A percentile compares a stretch with the other conserved stretches of the same genome.
phyloP scores from a whole-genome alignment of 345 rosid genomes.

The Iberis pinnata region DNA sequence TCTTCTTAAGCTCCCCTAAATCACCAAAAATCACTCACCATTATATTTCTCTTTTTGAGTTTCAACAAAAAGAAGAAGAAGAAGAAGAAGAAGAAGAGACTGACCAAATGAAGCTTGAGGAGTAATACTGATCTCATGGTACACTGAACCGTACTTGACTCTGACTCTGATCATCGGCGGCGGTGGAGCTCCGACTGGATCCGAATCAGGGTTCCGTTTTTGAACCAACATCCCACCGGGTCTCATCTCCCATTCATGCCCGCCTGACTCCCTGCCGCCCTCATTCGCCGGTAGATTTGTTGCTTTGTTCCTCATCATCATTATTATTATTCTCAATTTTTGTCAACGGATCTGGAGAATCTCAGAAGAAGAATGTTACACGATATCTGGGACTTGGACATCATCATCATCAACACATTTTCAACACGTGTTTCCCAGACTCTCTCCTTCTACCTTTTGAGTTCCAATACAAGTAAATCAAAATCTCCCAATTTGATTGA shows the following conservation, averaged over 20 bases:
- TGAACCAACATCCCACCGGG: slow-evolving; percentile 99
- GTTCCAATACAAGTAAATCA: too few relatives aligned
- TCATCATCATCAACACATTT: slow-evolving; percentile 37
- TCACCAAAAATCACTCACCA: background rate
- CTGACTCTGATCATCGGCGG: slow-evolving; percentile 85
- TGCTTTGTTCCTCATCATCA: slow-evolving; percentile 62
- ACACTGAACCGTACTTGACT: slow-evolving; percentile 79
- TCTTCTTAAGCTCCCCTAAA: slow-evolving; percentile 94
- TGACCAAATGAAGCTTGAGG: slow-evolving; percentile 93
- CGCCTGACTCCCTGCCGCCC: slow-evolving; percentile 46
- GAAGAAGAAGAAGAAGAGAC: background rate
- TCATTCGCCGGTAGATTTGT: slow-evolving; percentile 33
- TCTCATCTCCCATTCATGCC: slow-evolving; percentile 80
- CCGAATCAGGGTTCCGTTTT: slow-evolving; percentile 72
- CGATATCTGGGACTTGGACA: slow-evolving; percentile 28
- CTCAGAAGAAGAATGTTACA: slow-evolving; percentile 31
- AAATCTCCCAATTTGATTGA: slow-evolving; percentile 25
- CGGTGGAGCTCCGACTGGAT: slow-evolving; percentile 50
- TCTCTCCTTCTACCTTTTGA: slow-evolving; percentile 18
- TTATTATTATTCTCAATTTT: slow-evolving; percentile 40
- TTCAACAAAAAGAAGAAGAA: too few relatives aligned
- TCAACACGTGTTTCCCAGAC: slow-evolving; percentile 33
- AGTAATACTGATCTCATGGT: slow-evolving; percentile 69
- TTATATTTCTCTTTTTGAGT: too few relatives aligned
- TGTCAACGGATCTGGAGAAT: slow-evolving; percentile 38